These are phyloP conservation scores for Cutaneotrichosporon sp. DNA, from an alignment of 1,284 basidiomycete genomes.

Conservation along the genomic window DNA sequence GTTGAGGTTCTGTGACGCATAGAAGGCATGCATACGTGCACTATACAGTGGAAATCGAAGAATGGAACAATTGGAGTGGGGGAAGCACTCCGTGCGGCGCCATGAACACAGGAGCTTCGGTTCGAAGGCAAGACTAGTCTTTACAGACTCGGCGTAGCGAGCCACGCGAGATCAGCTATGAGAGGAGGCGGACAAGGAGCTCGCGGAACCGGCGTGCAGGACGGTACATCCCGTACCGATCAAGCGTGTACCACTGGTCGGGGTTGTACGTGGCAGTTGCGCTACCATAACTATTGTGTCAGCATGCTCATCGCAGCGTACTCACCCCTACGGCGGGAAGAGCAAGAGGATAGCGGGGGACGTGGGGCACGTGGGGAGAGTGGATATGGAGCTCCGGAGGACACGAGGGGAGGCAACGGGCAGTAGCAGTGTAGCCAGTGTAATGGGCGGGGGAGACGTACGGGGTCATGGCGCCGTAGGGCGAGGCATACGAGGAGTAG, in stretches of 20 bases:
- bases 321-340: not conserved
- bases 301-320: not conserved
- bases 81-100: too few species aligned
- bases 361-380: not conserved
- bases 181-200: not conserved
- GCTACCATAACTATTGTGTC: not conserved
- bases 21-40: conserved; percentile 5
- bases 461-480: not conserved
- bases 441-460: not conserved
- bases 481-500: not conserved
- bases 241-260: not conserved
- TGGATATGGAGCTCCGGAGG: not conserved
- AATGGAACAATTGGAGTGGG: too few species aligned
- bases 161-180: too few species aligned
- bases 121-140: too few species aligned
- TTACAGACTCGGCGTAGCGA: too few species aligned
- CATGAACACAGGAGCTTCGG: too few species aligned
- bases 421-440: too few species aligned
- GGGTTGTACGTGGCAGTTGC: not conserved
- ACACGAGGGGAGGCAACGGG: not conserved
- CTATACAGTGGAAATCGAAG: not conserved
- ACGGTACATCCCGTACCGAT: not conserved
- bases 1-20: not conserved
- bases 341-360: too few species aligned
- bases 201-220: not conserved